Evolutionary conservation across 192 early-diverging fungal species (phyloP), one percentile per base, ranked within the genome.

Genomic region (Paraglomus brasilianum): DNA sequence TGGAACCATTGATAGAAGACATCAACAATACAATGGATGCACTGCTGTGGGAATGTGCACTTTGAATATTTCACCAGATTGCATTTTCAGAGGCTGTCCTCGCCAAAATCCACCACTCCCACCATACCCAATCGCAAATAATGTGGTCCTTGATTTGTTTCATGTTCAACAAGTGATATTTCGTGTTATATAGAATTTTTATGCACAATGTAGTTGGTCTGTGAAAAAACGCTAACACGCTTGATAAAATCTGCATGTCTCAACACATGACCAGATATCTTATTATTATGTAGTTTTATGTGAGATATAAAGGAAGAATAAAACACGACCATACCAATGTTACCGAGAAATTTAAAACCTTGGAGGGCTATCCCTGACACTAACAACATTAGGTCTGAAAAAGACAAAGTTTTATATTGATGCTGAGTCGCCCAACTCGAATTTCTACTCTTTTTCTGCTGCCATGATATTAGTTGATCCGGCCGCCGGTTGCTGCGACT

Each of bases 281-380:
- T n/a, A n/a, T n/a, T n/a, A n/a, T n/a, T n/a, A n/a, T n/a, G n/a
- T n/a, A n/a, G n/a, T n/a, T n/a, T n/a, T n/a, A n/a, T n/a, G n/a
- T n/a, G n/a, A n/a, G n/a, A n/a, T n/a, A n/a, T n/a, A n/a, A n/a
- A n/a, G n/a, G n/a, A n/a, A n/a, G n/a, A n/a, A n/a, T n/a, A n/a
- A n/a, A n/a, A n/a, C n/a, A n/a, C n/a, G n/a, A n/a, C n/a, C n/a
- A n/a, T n/a, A n/a, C n/a, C n/a, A n/a, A n/a, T n/a, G n/a, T n/a
- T n/a, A n/a, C n/a, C n/a, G n/a, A n/a, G n/a, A n/a, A 98, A 98
- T 72, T 76, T 98, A 6, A 98, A 98, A 79, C 83, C 92, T 41
- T 87, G 92, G 17, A 65, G 82, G 5, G 81, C 88, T 11, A 43
- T 96, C 4, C 69, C 79, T 9, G 89, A 92, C 44, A 86, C 90